phyloP scores from a whole-genome alignment of 306 rosid species.

The Prinsepia uniflora region DNA sequence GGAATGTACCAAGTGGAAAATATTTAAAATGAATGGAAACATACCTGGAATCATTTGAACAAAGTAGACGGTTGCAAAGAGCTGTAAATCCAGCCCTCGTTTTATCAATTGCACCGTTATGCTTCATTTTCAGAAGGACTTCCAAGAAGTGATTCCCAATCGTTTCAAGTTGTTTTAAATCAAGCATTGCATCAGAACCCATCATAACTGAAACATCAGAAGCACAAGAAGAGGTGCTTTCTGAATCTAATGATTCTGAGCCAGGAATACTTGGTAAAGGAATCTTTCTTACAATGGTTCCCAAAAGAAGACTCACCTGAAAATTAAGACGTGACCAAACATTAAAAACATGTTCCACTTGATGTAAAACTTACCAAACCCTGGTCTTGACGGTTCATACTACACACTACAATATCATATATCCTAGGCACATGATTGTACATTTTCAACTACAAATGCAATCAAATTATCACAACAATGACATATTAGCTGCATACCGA shows the following conservation, averaged over 20 bases:
- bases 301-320: constrained; percentile 98
- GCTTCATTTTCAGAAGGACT: constrained; percentile 98
- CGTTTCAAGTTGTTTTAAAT: constrained; percentile 73
- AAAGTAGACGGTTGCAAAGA: constrained; percentile 91
- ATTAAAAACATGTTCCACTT: constrained; percentile 9
- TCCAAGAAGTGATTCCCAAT: constrained; percentile 94
- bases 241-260: constrained; percentile 42
- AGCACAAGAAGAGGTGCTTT: constrained; percentile 34
- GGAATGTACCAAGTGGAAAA: constrained; percentile 3
- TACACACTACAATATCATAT: not conserved
- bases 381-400: not conserved
- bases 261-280: constrained; percentile 57
- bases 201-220: constrained; percentile 23
- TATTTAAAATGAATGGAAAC: not conserved
- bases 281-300: constrained; percentile 82
- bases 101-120: constrained; percentile 98
- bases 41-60: constrained; percentile 82
- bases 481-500: constrained; percentile 6
- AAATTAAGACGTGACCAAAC: constrained; percentile 19
- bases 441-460: not conserved
- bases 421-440: not conserved
- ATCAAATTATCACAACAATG: constrained; percentile 8
- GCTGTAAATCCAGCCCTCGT: constrained; percentile 98
- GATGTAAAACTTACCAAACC: not conserved
- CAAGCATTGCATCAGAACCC: constrained; percentile 56